Percentiles rank a stretch among this genome's conserved stretches.
These are phyloP conservation scores for Raffaelea albimanens DNA, from an alignment of 2,329 filamentous ascomycete species.

Conservation along the genomic window DNA sequence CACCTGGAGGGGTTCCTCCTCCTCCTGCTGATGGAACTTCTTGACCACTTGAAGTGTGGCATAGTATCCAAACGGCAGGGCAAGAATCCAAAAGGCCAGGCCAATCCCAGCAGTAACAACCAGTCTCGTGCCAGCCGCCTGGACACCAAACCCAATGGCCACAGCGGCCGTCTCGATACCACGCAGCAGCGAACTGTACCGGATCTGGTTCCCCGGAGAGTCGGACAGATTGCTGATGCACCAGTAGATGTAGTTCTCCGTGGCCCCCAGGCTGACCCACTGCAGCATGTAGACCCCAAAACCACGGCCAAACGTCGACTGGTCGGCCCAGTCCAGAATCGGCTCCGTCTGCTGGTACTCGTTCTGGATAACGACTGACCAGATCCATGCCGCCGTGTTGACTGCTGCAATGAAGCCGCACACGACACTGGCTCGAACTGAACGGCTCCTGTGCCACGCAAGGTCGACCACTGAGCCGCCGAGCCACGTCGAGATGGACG, in stretches of 20 bases:
- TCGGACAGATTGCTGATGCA: conserved; percentile 56
- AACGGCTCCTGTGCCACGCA: neutral
- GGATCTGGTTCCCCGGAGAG: conserved; percentile 53
- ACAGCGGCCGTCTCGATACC: conserved; percentile 65
- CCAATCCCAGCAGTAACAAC: neutral
- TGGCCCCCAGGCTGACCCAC: conserved; percentile 58
- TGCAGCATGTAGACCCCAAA: conserved; percentile 63
- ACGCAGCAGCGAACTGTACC: conserved; percentile 56
- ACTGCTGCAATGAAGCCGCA: conserved; percentile 47
- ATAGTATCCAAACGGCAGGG: neutral
- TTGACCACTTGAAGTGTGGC: neutral
- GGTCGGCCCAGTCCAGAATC: conserved; percentile 54
- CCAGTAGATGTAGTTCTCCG: conserved; percentile 67
- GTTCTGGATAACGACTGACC: conserved; percentile 57
- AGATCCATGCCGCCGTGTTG: conserved; percentile 49
- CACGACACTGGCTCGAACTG: conserved; percentile 6
- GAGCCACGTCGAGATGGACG: neutral
- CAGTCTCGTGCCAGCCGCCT: conserved; percentile 24
- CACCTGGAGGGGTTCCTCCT: no score
- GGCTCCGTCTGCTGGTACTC: conserved; percentile 47
- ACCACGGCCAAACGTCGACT: conserved; percentile 49
- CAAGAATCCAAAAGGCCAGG: neutral
- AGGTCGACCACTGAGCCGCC: neutral
- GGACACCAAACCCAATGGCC: conserved; percentile 60
- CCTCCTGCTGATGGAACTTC: neutral